phyloP scores from a whole-genome alignment of 2,329 filamentous ascomycete genomes.

The Colletotrichum viniferum region DNA sequence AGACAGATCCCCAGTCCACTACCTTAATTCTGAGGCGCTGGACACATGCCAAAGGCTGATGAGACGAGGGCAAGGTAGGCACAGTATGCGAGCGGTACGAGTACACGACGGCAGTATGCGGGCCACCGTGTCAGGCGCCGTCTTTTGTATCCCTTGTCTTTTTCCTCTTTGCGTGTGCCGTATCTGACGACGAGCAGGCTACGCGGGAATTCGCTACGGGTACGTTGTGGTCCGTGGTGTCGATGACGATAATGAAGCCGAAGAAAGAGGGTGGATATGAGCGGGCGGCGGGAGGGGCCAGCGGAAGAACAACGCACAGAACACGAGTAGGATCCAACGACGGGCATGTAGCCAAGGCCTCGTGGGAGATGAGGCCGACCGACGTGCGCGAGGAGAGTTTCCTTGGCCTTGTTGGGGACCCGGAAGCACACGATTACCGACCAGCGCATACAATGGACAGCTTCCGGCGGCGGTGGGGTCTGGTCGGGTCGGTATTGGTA shows the following conservation, averaged over 20 bases:
- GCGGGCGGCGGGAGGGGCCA: not conserved
- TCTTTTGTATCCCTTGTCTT: not conserved
- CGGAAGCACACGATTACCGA: not conserved
- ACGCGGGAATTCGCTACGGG: not conserved
- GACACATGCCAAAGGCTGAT: not conserved
- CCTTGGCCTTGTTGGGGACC: not conserved
- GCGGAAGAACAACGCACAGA: not conserved
- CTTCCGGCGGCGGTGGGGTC: not conserved
- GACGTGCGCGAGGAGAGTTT: not conserved
- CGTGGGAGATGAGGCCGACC: not conserved
- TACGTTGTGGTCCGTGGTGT: not conserved
- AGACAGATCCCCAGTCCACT: conserved; percentile 5
- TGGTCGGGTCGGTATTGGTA: not conserved
- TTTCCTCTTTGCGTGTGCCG: not conserved
- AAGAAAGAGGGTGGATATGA: not conserved
- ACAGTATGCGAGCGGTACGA: not conserved
- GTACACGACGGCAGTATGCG: not conserved
- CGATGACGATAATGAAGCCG: conserved; percentile 3
- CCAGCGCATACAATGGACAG: not conserved
- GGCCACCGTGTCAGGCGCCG: not conserved
- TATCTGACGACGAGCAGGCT: not conserved
- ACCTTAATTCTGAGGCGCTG: conserved; percentile 11
- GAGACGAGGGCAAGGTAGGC: not conserved
- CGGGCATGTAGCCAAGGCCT: not conserved
- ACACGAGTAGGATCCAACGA: not conserved